These are phyloP conservation scores for Sicyos edulis DNA, from an alignment of 306 rosid genomes.

Conservation along the genomic window DNA sequence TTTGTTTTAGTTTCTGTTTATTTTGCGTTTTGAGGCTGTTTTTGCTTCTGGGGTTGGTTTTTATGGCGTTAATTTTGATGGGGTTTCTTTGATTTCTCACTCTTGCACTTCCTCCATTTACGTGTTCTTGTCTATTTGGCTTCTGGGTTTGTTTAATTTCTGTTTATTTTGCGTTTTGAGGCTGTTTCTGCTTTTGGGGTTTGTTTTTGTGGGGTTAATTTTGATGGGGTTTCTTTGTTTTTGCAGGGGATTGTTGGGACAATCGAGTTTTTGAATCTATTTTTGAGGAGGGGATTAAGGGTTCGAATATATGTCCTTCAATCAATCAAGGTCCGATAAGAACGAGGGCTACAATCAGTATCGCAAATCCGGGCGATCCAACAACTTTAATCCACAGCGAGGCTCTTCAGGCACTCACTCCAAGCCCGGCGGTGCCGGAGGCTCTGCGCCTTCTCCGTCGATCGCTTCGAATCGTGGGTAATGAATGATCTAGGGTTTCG, in stretches of 20 bases:
- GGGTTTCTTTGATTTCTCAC: background rate
- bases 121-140: background rate
- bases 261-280: too few species aligned
- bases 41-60: too few species aligned
- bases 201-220: constrained; percentile 22
- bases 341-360: constrained; percentile 29
- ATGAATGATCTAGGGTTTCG: constrained; percentile 13
- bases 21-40: too few species aligned
- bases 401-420: constrained; percentile 45
- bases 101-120: background rate
- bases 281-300: constrained; percentile 38
- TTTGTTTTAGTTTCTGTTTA: too few species aligned
- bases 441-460: constrained; percentile 62
- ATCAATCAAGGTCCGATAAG: constrained; percentile 80
- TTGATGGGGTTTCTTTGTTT: constrained; percentile 29
- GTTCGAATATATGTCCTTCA: constrained; percentile 90
- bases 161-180: background rate
- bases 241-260: constrained; percentile 32
- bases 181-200: background rate
- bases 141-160: background rate
- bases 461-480: constrained; percentile 52
- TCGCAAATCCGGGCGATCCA: constrained; percentile 65
- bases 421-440: constrained; percentile 67
- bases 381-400: constrained; percentile 72
- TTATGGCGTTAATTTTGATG: too few species aligned